phyloP scores from a whole-genome alignment of 371 early-diverging fungal genomes.

The Rhizopus arrhizus region DNA sequence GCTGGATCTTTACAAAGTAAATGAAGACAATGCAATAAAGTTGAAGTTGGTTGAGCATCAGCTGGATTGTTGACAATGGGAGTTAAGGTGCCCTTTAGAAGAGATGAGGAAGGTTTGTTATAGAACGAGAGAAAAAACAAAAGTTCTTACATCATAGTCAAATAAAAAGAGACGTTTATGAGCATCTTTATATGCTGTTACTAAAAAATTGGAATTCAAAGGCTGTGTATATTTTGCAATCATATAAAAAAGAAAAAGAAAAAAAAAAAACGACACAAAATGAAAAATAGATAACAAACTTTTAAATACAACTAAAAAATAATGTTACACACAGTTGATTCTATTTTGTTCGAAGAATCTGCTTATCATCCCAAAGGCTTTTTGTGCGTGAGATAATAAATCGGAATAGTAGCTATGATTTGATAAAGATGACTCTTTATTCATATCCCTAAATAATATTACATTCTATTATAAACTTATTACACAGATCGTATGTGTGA shows the following conservation, averaged over 20 bases:
- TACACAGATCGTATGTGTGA: not conserved
- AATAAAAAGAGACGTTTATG: conserved; percentile 29
- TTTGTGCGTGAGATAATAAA: no score
- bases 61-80: conserved; percentile 79
- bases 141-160: conserved; percentile 28
- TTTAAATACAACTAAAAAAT: no score
- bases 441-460: no score
- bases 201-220: conserved; percentile 14
- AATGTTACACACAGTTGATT: no score
- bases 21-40: conserved; percentile 65
- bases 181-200: conserved; percentile 23
- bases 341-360: no score
- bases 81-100: conserved; percentile 73
- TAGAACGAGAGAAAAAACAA: not conserved
- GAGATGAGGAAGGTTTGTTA: not conserved
- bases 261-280: not conserved
- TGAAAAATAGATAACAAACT: no score
- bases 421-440: no score
- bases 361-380: no score
- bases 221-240: conserved; percentile 15
- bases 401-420: no score
- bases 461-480: no score
- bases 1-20: conserved; percentile 72
- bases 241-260: conserved; percentile 12
- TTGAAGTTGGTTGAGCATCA: conserved; percentile 72